phyloP scores from a whole-genome alignment of 805 yeast genomes.

The Ogataea salicorniae region DNA sequence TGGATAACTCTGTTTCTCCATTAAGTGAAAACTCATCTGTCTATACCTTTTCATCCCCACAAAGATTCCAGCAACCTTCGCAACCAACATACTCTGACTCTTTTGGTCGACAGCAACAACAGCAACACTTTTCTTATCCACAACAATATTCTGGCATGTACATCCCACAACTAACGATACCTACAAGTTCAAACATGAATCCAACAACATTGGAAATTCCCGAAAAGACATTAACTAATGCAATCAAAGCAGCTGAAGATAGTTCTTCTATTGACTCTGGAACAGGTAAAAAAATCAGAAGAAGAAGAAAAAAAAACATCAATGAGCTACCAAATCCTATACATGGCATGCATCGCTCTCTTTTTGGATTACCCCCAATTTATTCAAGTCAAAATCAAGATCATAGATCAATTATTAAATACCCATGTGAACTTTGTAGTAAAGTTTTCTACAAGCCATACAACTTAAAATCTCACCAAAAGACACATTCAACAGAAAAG shows the following conservation, averaged over 20 bases:
- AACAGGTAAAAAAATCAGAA: conserved; percentile 1
- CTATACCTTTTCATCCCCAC: background rate
- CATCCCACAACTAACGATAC: background rate
- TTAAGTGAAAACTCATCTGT: background rate
- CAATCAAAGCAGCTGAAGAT: conserved; percentile 1
- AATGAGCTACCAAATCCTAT: background rate
- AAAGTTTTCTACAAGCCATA: conserved; percentile 45
- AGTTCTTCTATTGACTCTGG: background rate
- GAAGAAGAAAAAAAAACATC: background rate
- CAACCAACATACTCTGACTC: background rate
- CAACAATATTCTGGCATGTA: background rate
- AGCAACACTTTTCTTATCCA: background rate
- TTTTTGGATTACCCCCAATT: background rate
- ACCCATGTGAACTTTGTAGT: conserved; percentile 39
- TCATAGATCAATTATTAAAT: conserved; percentile 12
- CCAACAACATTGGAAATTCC: background rate
- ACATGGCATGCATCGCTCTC: background rate
- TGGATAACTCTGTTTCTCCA: background rate
- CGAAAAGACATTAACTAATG: background rate
- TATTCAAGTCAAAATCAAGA: background rate
- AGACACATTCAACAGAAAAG: conserved; percentile 57
- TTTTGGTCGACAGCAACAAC: background rate
- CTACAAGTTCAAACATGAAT: background rate
- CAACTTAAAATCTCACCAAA: conserved; percentile 46
- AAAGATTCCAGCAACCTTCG: conserved; percentile 1